Conservation (phyloP, 1,284 basidiomycete genomes). For the Ganoderma resinaceum region DNA sequence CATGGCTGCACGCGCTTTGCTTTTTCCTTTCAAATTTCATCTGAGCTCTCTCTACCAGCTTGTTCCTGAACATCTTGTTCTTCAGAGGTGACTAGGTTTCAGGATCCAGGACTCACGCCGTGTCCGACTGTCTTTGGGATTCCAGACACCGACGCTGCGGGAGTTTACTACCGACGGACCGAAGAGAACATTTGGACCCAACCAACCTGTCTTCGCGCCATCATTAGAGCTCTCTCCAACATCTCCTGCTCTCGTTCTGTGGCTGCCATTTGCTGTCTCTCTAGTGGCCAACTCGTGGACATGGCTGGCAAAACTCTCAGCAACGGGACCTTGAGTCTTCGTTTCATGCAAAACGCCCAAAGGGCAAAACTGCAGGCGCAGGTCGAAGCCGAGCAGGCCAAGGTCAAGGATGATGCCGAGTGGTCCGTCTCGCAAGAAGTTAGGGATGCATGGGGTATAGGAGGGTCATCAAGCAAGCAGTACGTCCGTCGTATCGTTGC, state of each 20-base stretch:
- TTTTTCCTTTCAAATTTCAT: not conserved
- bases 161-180: not conserved
- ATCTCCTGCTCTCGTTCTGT: not conserved
- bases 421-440: conserved; percentile 71
- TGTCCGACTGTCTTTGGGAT: not conserved
- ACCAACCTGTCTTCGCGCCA: conserved; percentile 3
- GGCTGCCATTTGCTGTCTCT: not conserved
- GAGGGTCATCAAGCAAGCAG: conserved; percentile 26
- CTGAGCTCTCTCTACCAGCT: not conserved
- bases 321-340: conserved; percentile 69
- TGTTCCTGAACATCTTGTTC: not conserved
- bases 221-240: not conserved
- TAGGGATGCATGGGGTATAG: conserved; percentile 63
- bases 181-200: not conserved
- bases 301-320: conserved; percentile 70
- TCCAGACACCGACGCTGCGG: not conserved
- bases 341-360: conserved; percentile 81
- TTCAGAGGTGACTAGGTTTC: not conserved
- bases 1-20: not conserved
- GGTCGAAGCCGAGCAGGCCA: conserved; percentile 59
- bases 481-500: not conserved
- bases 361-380: conserved; percentile 59
- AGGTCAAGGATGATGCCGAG: conserved; percentile 70
- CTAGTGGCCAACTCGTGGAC: not conserved
- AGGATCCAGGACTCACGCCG: not conserved